A percentile compares a stretch with the other conserved stretches of the same genome.
These are phyloP conservation scores for Candida chauliodis DNA, from an alignment of 805 yeast species.

Conservation along the genomic window DNA sequence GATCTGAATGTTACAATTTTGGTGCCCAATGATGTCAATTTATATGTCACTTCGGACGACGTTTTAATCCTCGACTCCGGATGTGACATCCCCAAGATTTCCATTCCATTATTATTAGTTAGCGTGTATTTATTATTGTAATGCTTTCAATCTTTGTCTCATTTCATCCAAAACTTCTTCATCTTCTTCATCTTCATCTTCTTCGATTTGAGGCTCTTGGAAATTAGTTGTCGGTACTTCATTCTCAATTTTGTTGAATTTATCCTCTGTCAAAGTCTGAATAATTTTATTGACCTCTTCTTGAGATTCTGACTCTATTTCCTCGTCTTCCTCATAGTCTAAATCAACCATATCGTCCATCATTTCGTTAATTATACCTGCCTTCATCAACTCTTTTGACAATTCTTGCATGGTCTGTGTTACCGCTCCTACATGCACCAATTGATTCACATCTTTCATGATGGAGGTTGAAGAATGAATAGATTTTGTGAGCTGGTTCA, in stretches of 20 bases:
- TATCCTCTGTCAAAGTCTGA: constrained; percentile 36
- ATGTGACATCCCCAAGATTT: background rate
- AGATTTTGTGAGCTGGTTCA: constrained; percentile 77
- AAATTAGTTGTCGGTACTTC: constrained; percentile 31
- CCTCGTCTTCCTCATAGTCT: constrained; percentile 63
- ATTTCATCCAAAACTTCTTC: constrained; percentile 75
- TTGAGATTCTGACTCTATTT: constrained; percentile 62
- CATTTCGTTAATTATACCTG: constrained; percentile 92
- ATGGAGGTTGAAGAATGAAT: constrained; percentile 73
- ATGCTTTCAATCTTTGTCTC: constrained; percentile 83
- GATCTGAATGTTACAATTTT: background rate
- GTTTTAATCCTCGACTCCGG: background rate
- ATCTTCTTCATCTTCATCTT: constrained; percentile 36
- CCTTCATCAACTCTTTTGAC: constrained; percentile 80
- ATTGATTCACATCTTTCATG: constrained; percentile 82
- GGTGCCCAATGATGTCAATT: background rate
- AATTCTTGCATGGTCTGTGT: constrained; percentile 80
- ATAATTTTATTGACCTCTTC: constrained; percentile 62
- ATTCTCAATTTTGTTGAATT: constrained; percentile 31
- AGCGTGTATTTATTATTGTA: constrained; percentile 44
- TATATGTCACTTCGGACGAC: background rate
- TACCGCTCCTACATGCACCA: constrained; percentile 76
- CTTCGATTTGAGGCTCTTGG: constrained; percentile 13
- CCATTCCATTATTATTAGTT: background rate
- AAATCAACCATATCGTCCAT: constrained; percentile 82